phyloP scores from a whole-genome alignment of 208 protist species.

The Trypanosoma melophagium region DNA sequence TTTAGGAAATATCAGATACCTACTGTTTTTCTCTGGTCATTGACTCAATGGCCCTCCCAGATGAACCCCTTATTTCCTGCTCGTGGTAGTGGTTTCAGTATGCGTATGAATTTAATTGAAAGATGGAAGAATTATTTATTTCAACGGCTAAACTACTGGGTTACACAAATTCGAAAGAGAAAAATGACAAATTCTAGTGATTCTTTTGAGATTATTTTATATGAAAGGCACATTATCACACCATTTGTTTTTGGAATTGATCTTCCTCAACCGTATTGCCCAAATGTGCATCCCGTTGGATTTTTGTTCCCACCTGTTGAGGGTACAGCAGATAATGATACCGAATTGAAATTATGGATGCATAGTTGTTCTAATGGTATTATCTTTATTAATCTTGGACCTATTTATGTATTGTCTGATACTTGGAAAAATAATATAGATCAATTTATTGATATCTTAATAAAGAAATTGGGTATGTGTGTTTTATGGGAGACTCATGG shows the following conservation, averaged over 20 bases:
- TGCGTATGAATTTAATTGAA: conserved; percentile 15
- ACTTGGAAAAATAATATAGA: conserved; percentile 6
- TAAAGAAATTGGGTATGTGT: conserved; percentile 10
- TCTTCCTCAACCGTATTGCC: conserved; percentile 26
- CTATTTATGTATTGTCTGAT: not conserved
- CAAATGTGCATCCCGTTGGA: conserved; percentile 45
- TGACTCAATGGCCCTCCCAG: conserved; percentile 15
- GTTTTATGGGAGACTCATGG: conserved; percentile 21
- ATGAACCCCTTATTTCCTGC: conserved; percentile 27
- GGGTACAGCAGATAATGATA: not conserved
- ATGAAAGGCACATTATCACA: conserved; percentile 35
- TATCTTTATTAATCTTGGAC: conserved; percentile 28
- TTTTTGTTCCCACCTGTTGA: conserved; percentile 35
- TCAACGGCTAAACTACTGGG: conserved; percentile 16
- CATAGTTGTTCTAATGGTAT: conserved; percentile 27
- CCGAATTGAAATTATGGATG: conserved; percentile 21
- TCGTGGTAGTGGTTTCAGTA: not conserved
- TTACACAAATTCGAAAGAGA: conserved; percentile 3
- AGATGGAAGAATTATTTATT: conserved; percentile 19
- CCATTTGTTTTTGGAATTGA: conserved; percentile 45
- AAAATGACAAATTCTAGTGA: not conserved
- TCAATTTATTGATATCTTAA: conserved; percentile 9
- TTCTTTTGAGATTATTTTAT: conserved; percentile 11
- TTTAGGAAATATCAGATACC: conserved; percentile 16
- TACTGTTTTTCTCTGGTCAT: conserved; percentile 30